A percentile compares a stretch with the other conserved stretches of the same genome.
Evolutionary conservation across 495 filamentous ascomycete species (phyloP).

Genomic region (Hypoxylon trugodes): DNA sequence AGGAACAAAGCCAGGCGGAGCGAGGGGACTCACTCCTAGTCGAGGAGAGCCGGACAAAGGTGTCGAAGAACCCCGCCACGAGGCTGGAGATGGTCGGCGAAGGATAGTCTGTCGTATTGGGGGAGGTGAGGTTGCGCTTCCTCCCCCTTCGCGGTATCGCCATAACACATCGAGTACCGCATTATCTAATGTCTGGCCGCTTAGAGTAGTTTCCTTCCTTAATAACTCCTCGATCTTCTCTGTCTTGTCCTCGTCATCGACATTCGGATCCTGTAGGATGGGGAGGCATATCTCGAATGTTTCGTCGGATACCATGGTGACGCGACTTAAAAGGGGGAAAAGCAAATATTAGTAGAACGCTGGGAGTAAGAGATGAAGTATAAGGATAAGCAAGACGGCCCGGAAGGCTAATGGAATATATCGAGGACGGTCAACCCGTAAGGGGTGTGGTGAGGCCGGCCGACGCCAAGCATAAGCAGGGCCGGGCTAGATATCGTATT

Average conservation of each 20-base stretch:
- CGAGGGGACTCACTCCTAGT: conserved; percentile 80
- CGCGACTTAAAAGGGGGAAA: conserved; percentile 24
- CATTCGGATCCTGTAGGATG: conserved; percentile 78
- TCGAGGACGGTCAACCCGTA: conserved; percentile 11
- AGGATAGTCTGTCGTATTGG: conserved; percentile 85
- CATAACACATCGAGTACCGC: conserved; percentile 90
- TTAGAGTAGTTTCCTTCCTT: conserved; percentile 77
- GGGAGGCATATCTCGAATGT: conserved; percentile 90
- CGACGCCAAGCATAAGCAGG: conserved; percentile 30
- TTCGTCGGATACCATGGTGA: conserved; percentile 87
- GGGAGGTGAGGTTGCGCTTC: conserved; percentile 80
- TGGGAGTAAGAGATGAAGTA: not conserved
- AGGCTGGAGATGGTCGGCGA: conserved; percentile 87
- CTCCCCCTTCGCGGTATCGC: conserved; percentile 82
- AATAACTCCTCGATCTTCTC: conserved; percentile 91
- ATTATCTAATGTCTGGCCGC: conserved; percentile 84
- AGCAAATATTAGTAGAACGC: conserved; percentile 25
- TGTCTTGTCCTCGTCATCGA: conserved; percentile 95
- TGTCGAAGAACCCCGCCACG: conserved; percentile 86
- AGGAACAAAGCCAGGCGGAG: conserved; percentile 82
- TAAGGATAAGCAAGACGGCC: conserved; percentile 7
- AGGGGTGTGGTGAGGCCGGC: conserved; percentile 21
- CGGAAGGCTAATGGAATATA: conserved; percentile 18
- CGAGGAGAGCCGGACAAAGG: conserved; percentile 79
- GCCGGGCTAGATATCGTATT: conserved; percentile 16